phyloP scores from a whole-genome alignment of 345 rosid species.

The Ceriops decandra region DNA sequence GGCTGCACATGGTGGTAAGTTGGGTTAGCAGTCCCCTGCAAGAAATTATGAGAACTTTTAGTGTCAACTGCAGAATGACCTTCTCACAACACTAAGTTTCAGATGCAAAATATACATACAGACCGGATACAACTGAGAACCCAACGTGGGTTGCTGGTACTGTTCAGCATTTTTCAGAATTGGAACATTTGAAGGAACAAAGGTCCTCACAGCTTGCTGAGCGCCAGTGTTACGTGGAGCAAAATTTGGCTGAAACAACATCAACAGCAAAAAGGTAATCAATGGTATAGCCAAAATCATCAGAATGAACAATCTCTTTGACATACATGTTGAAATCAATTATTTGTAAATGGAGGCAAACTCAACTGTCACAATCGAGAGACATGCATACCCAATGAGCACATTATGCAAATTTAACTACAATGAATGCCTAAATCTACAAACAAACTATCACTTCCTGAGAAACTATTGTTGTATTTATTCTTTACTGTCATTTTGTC shows the following conservation, averaged over 20 bases:
- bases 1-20: slow-evolving; percentile 51
- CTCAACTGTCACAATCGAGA: too few species aligned
- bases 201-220: slow-evolving; percentile 62
- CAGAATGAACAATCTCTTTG: not conserved
- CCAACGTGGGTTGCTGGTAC: slow-evolving; percentile 74
- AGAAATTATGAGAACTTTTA: slow-evolving; percentile 16
- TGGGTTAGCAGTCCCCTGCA: slow-evolving; percentile 59
- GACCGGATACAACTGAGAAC: slow-evolving; percentile 81
- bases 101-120: slow-evolving; percentile 24
- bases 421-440: not conserved
- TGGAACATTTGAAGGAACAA: slow-evolving; percentile 79
- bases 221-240: slow-evolving; percentile 44
- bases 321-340: not conserved
- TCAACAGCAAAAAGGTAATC: not conserved
- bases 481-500: not conserved
- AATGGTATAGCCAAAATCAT: not conserved
- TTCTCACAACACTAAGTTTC: not conserved
- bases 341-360: not conserved
- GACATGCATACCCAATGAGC: not conserved
- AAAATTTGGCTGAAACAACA: slow-evolving; percentile 29
- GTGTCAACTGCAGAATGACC: slow-evolving; percentile 6
- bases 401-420: too few species aligned
- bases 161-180: slow-evolving; percentile 74
- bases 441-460: not conserved
- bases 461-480: not conserved